A percentile compares a stretch with the other conserved stretches of the same genome.
phyloP scores from a whole-genome alignment of 805 yeast species.

The Lipomyces starkeyi region DNA sequence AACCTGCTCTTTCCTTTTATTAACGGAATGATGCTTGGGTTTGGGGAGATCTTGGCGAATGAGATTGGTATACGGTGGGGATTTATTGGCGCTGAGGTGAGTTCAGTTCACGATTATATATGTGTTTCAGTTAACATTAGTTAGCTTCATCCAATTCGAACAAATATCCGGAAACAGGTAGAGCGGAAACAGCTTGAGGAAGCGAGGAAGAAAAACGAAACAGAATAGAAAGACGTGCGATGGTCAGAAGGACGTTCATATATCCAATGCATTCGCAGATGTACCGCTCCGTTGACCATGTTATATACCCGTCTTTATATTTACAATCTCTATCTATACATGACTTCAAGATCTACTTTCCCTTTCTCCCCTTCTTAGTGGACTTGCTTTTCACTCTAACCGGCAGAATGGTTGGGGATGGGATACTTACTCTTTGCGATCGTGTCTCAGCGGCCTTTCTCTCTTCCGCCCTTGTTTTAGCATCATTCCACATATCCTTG shows the following conservation, averaged over 20 bases:
- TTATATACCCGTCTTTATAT: neutral
- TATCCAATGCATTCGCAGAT: neutral
- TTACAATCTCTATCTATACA: neutral
- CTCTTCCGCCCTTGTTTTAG: conserved; percentile 24
- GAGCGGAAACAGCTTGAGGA: conserved; percentile 14
- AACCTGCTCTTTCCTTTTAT: conserved; percentile 84
- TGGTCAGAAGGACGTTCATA: too few relatives aligned
- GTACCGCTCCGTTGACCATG: neutral
- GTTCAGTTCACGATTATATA: conserved; percentile 26
- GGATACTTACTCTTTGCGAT: neutral
- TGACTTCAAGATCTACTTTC: neutral
- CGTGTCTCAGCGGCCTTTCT: conserved; percentile 6
- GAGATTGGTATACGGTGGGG: conserved; percentile 83
- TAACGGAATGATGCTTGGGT: conserved; percentile 94
- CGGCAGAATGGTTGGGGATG: neutral
- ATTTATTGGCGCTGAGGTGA: conserved; percentile 73
- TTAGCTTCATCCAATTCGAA: conserved; percentile 25
- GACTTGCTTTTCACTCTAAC: neutral
- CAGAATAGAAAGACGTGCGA: neutral
- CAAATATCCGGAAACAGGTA: conserved; percentile 21
- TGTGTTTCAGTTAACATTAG: neutral
- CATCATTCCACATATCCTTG: conserved; percentile 26
- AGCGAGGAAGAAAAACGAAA: neutral
- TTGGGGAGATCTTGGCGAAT: conserved; percentile 93
- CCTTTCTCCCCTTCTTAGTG: neutral